Conservation (phyloP, 2,329 filamentous ascomycete genomes). For the Botryotinia convoluta region DNA sequence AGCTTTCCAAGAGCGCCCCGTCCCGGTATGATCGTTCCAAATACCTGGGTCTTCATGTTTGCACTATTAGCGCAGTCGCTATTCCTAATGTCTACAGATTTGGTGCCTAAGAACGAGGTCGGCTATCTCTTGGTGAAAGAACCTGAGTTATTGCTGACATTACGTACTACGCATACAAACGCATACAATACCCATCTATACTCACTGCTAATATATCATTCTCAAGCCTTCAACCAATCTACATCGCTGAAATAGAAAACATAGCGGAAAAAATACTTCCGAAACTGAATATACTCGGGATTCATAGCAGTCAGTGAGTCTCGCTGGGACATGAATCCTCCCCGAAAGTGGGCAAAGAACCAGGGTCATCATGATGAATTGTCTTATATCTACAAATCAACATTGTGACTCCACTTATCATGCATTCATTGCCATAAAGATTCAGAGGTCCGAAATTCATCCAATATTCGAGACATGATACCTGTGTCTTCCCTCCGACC, state of each 20-base stretch:
- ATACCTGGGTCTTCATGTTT: neutral
- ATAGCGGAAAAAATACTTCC: neutral
- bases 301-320: neutral
- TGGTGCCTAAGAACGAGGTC: neutral
- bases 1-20: neutral
- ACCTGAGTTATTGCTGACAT: too few species aligned
- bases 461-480: neutral
- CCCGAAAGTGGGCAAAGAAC: neutral
- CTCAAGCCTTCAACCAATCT: neutral
- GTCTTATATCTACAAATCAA: neutral
- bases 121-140: neutral
- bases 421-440: neutral
- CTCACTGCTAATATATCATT: neutral
- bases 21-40: neutral
- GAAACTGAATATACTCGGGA: neutral
- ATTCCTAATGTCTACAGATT: neutral
- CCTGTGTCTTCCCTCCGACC: neutral
- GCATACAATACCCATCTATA: neutral
- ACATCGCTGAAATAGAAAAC: neutral
- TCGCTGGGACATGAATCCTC: neutral
- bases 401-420: neutral
- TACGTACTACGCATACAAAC: neutral
- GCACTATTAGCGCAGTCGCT: neutral
- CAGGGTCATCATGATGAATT: neutral
- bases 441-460: neutral